phyloP scores from a whole-genome alignment of 768 basidiomycete species.

The Ramaria sp. region DNA sequence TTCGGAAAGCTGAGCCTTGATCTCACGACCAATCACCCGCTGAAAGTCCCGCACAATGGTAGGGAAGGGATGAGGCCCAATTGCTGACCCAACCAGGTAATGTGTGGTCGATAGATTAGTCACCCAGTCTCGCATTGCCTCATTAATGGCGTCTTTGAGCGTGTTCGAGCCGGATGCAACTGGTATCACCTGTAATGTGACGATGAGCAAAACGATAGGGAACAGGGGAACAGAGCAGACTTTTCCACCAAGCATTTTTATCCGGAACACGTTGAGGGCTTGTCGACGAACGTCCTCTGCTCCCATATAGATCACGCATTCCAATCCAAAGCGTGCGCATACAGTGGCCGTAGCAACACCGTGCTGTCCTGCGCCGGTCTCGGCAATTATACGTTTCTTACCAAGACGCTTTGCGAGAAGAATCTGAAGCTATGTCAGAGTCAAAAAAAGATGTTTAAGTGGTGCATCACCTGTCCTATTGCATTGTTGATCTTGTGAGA shows the following conservation, averaged over 20 bases:
- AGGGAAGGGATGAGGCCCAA: constrained; percentile 98
- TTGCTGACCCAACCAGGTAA: constrained; percentile 94
- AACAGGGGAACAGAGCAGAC: constrained; percentile 25
- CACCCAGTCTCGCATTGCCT: constrained; percentile 98
- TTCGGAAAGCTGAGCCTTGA: constrained; percentile 74
- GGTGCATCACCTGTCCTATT: constrained; percentile 75
- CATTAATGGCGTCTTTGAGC: constrained; percentile 96
- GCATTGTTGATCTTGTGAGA: constrained; percentile 99
- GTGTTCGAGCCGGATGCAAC: constrained; percentile 91
- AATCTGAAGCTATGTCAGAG: constrained; percentile 41
- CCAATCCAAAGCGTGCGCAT: constrained; percentile 91
- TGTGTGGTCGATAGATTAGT: constrained; percentile 90
- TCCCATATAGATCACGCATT: constrained; percentile 97
- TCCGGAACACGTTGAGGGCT: constrained; percentile 95
- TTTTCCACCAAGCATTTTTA: constrained; percentile 93
- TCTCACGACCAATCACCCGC: constrained; percentile 87
- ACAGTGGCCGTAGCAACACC: constrained; percentile 98
- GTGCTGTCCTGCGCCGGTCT: constrained; percentile 98
- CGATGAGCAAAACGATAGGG: neutral
- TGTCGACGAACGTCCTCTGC: constrained; percentile 94
- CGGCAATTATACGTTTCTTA: constrained; percentile 95
- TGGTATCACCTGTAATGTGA: constrained; percentile 64
- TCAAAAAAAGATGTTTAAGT: neutral
- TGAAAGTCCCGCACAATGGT: constrained; percentile 99
- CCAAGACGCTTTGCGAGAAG: constrained; percentile 88